These are phyloP conservation scores for Danielozyma ontarioensis DNA, from an alignment of 805 yeast species.

Conservation along the genomic window DNA sequence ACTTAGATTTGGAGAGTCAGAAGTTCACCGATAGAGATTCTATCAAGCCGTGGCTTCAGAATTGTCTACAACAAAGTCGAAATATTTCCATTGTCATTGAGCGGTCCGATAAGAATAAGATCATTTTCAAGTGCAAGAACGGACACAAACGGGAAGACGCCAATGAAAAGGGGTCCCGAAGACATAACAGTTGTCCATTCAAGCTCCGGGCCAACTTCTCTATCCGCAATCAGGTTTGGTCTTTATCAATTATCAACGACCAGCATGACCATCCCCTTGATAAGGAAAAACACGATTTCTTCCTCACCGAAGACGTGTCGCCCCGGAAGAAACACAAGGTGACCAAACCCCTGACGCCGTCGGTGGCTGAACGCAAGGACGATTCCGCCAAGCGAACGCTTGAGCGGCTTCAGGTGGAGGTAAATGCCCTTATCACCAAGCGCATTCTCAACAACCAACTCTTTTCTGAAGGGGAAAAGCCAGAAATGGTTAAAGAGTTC, in stretches of 20 bases:
- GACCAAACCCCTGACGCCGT: background rate
- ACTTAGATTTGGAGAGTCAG: slow-evolving; percentile 15
- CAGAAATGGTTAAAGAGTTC: slow-evolving; percentile 8
- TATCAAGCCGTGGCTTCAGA: slow-evolving; percentile 60
- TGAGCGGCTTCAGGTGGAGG: slow-evolving; percentile 1
- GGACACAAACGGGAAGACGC: slow-evolving; percentile 9
- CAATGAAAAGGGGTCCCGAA: slow-evolving; percentile 5
- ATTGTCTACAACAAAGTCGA: slow-evolving; percentile 36
- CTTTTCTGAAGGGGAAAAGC: slow-evolving; percentile 7
- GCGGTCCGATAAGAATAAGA: slow-evolving; percentile 55
- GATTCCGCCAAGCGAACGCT: background rate
- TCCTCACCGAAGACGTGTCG: too few relatives aligned
- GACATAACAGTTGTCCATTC: slow-evolving; percentile 45
- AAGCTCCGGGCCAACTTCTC: slow-evolving; percentile 61
- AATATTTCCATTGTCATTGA: slow-evolving; percentile 58
- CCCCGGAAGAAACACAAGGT: background rate
- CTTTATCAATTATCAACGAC: slow-evolving; percentile 55
- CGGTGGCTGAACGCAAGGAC: background rate
- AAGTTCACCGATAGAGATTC: slow-evolving; percentile 34
- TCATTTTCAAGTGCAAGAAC: slow-evolving; percentile 57
- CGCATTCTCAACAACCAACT: slow-evolving; percentile 5
- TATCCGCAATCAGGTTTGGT: slow-evolving; percentile 49
- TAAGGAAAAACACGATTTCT: too few relatives aligned
- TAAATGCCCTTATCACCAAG: slow-evolving; percentile 3
- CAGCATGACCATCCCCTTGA: slow-evolving; percentile 61